Evolutionary conservation across 169 alveolate genomes (phyloP).

Genomic region (Amoebophrya sp.): DNA sequence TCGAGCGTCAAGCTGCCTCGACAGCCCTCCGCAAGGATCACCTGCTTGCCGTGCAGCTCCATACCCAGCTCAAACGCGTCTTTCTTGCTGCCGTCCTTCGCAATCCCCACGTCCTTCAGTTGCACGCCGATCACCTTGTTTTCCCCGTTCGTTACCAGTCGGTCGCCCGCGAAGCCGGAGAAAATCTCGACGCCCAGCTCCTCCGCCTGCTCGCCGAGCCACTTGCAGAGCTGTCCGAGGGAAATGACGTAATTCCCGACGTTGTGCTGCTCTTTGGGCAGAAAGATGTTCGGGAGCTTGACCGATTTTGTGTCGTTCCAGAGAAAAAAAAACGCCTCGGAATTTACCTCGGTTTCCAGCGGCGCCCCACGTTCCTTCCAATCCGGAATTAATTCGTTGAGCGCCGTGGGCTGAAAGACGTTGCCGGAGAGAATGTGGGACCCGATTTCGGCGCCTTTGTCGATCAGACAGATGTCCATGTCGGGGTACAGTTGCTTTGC

Average conservation of each 20-base stretch:
- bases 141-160: conserved; percentile 47
- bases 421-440: conserved; percentile 70
- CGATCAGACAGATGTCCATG: conserved; percentile 63
- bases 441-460: conserved; percentile 66
- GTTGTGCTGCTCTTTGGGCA: conserved; percentile 18
- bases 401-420: conserved; percentile 63
- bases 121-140: conserved; percentile 61
- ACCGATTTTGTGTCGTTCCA: neutral
- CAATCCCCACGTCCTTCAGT: conserved; percentile 67
- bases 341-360: neutral
- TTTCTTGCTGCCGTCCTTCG: conserved; percentile 61
- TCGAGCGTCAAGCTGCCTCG: conserved; percentile 65
- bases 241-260: conserved; percentile 66
- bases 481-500: conserved; percentile 54
- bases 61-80: conserved; percentile 65
- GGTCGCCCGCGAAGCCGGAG: conserved; percentile 68
- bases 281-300: neutral
- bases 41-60: conserved; percentile 58
- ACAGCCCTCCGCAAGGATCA: conserved; percentile 72
- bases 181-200: conserved; percentile 70
- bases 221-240: conserved; percentile 64
- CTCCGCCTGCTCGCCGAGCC: conserved; percentile 77
- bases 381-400: conserved; percentile 66
- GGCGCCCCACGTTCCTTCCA: conserved; percentile 53
- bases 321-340: neutral